Percentiles rank a stretch among this genome's conserved stretches.
phyloP scores from a whole-genome alignment of 305 asterid species.

The Fraxinus floribunda region DNA sequence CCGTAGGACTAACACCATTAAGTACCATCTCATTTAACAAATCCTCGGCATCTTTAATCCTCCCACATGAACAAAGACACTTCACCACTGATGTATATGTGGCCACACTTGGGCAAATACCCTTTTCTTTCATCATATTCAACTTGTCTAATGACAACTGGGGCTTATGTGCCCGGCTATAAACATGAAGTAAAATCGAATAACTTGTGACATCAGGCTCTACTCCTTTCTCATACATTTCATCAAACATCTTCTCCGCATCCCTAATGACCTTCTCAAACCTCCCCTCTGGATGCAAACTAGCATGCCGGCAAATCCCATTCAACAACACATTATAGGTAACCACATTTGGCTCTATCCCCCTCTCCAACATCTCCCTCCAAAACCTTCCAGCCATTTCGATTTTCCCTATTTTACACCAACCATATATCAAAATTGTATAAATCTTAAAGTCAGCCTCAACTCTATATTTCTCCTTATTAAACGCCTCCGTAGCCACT shows the following conservation, averaged over 20 bases:
- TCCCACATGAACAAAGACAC: constrained; percentile 77
- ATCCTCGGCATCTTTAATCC: constrained; percentile 69
- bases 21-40: constrained; percentile 59
- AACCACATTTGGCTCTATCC: constrained; percentile 66
- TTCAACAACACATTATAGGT: constrained; percentile 74
- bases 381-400: constrained; percentile 70
- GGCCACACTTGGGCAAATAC: constrained; percentile 60
- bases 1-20: constrained; percentile 56
- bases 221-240: constrained; percentile 63
- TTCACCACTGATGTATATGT: constrained; percentile 78
- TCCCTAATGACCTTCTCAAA: constrained; percentile 69
- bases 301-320: constrained; percentile 79
- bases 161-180: constrained; percentile 85
- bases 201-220: constrained; percentile 86
- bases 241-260: constrained; percentile 63
- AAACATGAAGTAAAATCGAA: constrained; percentile 73
- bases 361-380: constrained; percentile 66
- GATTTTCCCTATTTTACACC: constrained; percentile 69
- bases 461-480: constrained; percentile 65
- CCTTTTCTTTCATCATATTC: constrained; percentile 63
- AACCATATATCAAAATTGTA: constrained; percentile 76
- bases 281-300: constrained; percentile 73
- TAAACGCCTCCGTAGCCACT: constrained; percentile 47
- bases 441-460: constrained; percentile 56
- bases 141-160: constrained; percentile 68